Conservation (phyloP, 2,329 filamentous ascomycete genomes). For the Aspergillus ruber region DNA sequence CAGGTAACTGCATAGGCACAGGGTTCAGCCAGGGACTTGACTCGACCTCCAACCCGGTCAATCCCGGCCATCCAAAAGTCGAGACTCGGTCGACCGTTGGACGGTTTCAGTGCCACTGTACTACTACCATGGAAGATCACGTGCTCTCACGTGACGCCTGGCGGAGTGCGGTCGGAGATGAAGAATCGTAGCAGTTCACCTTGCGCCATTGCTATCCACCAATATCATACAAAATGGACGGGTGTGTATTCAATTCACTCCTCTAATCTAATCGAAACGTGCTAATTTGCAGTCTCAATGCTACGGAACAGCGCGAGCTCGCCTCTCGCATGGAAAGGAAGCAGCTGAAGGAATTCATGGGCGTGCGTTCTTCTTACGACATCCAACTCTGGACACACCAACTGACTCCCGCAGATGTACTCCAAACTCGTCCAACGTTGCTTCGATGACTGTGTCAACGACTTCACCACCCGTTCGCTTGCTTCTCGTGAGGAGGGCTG, state of each 20-base stretch:
- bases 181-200: slow-evolving; percentile 2
- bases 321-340: slow-evolving; percentile 92
- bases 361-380: slow-evolving; percentile 52
- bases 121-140: too few species aligned
- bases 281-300: slow-evolving; percentile 53
- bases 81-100: too few species aligned
- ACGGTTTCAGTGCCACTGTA: too few species aligned
- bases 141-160: background rate
- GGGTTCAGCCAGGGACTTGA: too few species aligned
- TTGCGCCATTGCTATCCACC: slow-evolving; percentile 1
- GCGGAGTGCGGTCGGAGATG: slow-evolving; percentile 3
- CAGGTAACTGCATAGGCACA: background rate
- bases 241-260: slow-evolving; percentile 14
- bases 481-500: slow-evolving; percentile 83
- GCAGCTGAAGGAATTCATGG: slow-evolving; percentile 99
- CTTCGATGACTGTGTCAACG: slow-evolving; percentile 95
- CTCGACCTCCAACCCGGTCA: too few species aligned
- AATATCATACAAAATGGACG: slow-evolving; percentile 28
- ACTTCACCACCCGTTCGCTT: slow-evolving; percentile 96
- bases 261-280: slow-evolving; percentile 1
- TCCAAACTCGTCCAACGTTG: slow-evolving; percentile 58
- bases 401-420: slow-evolving; percentile 50
- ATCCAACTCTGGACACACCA: background rate
- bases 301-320: slow-evolving; percentile 83
- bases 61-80: too few species aligned